Base-by-base conservation (phyloP, 2,329 filamentous ascomycete species). In the Penicillium sp. region DNA sequence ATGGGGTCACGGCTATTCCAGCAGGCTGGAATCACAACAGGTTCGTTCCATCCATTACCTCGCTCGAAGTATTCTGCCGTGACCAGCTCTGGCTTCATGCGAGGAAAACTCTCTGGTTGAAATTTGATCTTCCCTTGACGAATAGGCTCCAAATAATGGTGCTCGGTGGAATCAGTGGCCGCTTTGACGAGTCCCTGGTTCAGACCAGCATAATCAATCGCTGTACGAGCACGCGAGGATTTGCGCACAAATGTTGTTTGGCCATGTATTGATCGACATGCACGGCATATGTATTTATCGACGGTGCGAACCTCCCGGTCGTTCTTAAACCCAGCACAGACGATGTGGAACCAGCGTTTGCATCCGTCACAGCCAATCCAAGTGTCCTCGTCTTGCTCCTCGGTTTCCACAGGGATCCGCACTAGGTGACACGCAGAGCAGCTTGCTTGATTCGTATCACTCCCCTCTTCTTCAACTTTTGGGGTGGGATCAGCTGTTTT, bases 291-390 rank as follows among this genome's bases (percentile, higher is more conserved):
- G 67, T 84, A 89, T 69, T 88, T 89, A 75, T 89, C 86, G 45
- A 89, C 84, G 52, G 84, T 84, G 55, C 84, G 82, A 33, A 87
- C 82, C 67, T 88, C 85, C 26, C 82, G 79, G 62, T 85, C 84
- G 63, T 80, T 86, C 68, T 83, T 84, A 71, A 89, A 87, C 3
- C 85, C 86, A 49, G 86, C 86, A 68, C 86, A 89, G 52, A 84
- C 81, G 58, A 85, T 85, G 72, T 89, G 86, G 66, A 85, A 88
- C 86, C 86, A 89, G 55, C 79, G 79, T 67, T 87, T 86, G 73
- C 86, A 89, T 26, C 84, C 86, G 70, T 89, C 86, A 68, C 86
- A 89, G 43, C 82, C 83, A 59, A 89, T 86, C 86, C 86, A 89
- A 14, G 79, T 78, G 56, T 77, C 75, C 58, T 79, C 76, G 53